Base-by-base conservation (phyloP, 2,329 filamentous ascomycete species). In the Penicillium occitanis region DNA sequence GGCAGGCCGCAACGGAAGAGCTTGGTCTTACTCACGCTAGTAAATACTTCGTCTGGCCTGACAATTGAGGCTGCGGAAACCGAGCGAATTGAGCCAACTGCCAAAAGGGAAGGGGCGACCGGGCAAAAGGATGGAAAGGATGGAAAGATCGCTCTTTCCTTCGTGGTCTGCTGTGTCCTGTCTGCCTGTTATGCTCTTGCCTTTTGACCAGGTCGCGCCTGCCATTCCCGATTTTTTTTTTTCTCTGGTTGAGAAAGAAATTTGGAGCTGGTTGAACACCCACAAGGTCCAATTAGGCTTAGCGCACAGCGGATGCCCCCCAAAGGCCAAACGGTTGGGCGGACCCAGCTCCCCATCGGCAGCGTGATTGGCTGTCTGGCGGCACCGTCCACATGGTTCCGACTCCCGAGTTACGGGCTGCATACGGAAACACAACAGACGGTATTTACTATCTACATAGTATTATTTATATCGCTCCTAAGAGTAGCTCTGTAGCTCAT, bases 311-410 rank as follows among this genome's bases (percentile, higher is more conserved):
- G 67, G 67, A 59, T 69, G 63, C 69, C 69, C 75, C 75, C 75
- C 76, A 74, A 74, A 70, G 68, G 70, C 71, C 69, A 73, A 76
- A 76, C 68, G 73, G 76, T 77, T 77, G 76, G 74, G 75, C 71
- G 73, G 71, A 70, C 67, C 69, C 68, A 60, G 57, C 46, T 40
- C n/a, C 35, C 8, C n/a, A 25, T 1, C n/a, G 1, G 60, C 57
- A 17, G 40, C 5, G 17, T 68, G 62, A 68, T 53, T 65, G 63
- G 65, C 51, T 6, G 65, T 33, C 13, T 42, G 3, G 17, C 50
- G 60, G 66, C 65, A n/a, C 61, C 48, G 65, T 22, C 51, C 65
- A 66, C 65, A 66, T 63, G 60, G 65, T 42, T 25, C 65, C 30
- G 30, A 19, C 53, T 19, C 11, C 13, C 11, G 28, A 25, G 22